Base-by-base conservation (phyloP, 306 rosid species). In the Echinosophora koreensis region DNA sequence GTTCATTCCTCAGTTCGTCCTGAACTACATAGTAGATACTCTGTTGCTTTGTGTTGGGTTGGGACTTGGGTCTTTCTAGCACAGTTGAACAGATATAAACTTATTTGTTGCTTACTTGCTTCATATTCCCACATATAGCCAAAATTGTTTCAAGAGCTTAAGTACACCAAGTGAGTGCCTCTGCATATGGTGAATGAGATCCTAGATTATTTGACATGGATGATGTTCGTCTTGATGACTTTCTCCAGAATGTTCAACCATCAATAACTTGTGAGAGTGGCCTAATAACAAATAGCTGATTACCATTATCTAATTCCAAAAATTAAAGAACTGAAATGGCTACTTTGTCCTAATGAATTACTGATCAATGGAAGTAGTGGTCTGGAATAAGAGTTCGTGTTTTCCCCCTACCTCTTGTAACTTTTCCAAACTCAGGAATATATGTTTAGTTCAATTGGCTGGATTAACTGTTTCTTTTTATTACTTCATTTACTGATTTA, bases 311-410 rank as follows among this genome's bases (percentile, higher is more conserved):
- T 57, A 13, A 27, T 2, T 41, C 44, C 4, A 5, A 50, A 13
- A 61, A 70, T 30, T 30, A 18, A 49, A 37, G 37, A 65, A 59
- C 13, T 69, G 35, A 59, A 74, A 64, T 66, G 59, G 32, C 15
- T 13, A 51, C 35, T 52, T 30, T 8, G 1, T 58, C 44, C 44
- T 15, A 9, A 14, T 35, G 60, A 69, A 44, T 56, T 50, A 63
- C 4, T 30, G 8, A 39, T 18, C 68, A 80, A 34, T 46, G 13
- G 11, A 15, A 15, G 17, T 18, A 66, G 38, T 5, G 50, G 3
- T 5, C 52, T 34, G 52, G 12, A 27, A 18, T 18, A 44, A 10
- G 47, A 51, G 28, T 11, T 2, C 61, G 1, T 60, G 12, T 58
- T 12, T 51, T 60, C 42, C 39, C 15, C 15, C 8, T 16, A 9